phyloP scores from a whole-genome alignment of 2,329 filamentous ascomycete genomes.

The Colletotrichum liriopes region DNA sequence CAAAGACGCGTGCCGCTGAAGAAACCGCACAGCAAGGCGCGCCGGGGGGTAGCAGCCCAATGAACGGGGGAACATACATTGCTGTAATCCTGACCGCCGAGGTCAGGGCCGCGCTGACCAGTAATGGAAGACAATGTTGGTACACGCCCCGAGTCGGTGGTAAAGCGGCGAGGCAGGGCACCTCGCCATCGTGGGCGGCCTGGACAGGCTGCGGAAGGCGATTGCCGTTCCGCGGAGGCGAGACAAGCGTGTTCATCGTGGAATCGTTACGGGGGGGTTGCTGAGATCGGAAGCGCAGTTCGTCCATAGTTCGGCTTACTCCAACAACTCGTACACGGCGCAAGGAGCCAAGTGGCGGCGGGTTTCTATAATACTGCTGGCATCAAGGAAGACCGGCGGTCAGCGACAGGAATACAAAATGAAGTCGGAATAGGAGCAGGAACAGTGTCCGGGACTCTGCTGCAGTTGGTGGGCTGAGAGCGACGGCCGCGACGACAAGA shows the following conservation, averaged over 20 bases:
- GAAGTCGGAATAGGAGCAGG: not conserved
- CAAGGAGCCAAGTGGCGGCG: constrained; percentile 49
- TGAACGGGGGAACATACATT: constrained; percentile 52
- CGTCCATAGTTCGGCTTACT: constrained; percentile 74
- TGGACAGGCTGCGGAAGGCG: constrained; percentile 71
- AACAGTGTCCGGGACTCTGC: not conserved
- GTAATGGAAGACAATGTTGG: constrained; percentile 80
- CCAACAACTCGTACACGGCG: constrained; percentile 61
- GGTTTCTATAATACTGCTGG: constrained; percentile 55
- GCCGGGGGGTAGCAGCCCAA: not conserved
- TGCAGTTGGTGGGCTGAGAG: constrained; percentile 5
- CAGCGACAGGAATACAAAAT: constrained; percentile 32
- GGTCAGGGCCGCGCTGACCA: constrained; percentile 63
- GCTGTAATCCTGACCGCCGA: constrained; percentile 65
- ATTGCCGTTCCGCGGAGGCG: constrained; percentile 79
- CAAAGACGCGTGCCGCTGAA: not conserved
- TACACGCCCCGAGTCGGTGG: constrained; percentile 89
- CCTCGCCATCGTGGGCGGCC: constrained; percentile 77
- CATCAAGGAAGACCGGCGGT: constrained; percentile 37
- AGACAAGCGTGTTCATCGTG: constrained; percentile 81
- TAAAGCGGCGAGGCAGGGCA: constrained; percentile 91
- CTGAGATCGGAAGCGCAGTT: constrained; percentile 83
- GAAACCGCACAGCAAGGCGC: not conserved
- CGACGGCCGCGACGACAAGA: constrained; percentile 24
- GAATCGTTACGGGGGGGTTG: constrained; percentile 84